These are phyloP conservation scores for Malania oleifera DNA, from an alignment of 164 flowering plant species.

Conservation along the genomic window DNA sequence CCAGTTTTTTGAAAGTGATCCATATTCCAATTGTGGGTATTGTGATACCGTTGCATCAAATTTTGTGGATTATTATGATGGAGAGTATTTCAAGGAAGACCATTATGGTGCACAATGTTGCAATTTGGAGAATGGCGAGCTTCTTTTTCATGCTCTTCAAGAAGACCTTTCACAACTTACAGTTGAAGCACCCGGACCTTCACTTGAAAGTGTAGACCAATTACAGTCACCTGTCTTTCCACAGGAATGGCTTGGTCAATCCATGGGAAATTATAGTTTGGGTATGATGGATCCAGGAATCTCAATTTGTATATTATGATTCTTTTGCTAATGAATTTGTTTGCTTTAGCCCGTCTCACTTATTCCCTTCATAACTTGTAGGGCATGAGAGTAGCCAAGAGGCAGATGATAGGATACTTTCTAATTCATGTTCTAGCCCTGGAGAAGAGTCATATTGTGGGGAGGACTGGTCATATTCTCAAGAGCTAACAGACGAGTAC, in stretches of 20 bases:
- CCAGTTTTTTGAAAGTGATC: slow-evolving; percentile 58
- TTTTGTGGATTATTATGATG: slow-evolving; percentile 34
- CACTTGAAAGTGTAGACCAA: slow-evolving; percentile 35
- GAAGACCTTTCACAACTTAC: slow-evolving; percentile 69
- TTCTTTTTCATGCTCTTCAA: slow-evolving; percentile 63
- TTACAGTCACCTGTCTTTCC: slow-evolving; percentile 40
- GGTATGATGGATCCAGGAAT: slow-evolving; percentile 20
- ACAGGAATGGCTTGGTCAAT: slow-evolving; percentile 49
- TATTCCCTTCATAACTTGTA: neutral
- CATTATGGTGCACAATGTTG: slow-evolving; percentile 24
- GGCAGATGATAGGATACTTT: neutral
- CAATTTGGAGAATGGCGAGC: slow-evolving; percentile 54
- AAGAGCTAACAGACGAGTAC: slow-evolving; percentile 1
- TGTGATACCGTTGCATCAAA: slow-evolving; percentile 32
- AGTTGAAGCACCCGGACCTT: slow-evolving; percentile 47
- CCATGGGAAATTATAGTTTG: slow-evolving; percentile 28
- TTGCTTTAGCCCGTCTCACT: neutral
- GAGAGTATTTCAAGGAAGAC: slow-evolving; percentile 31
- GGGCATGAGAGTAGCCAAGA: neutral
- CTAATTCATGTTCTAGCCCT: slow-evolving; percentile 2
- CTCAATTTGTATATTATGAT: neutral
- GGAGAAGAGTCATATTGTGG: slow-evolving; percentile 7
- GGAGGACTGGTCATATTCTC: slow-evolving; percentile 8
- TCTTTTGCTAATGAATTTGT: neutral
- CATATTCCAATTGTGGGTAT: slow-evolving; percentile 38